Conservation (phyloP, 2,329 filamentous ascomycete species). For the Pseudogymnoascus sp. region DNA sequence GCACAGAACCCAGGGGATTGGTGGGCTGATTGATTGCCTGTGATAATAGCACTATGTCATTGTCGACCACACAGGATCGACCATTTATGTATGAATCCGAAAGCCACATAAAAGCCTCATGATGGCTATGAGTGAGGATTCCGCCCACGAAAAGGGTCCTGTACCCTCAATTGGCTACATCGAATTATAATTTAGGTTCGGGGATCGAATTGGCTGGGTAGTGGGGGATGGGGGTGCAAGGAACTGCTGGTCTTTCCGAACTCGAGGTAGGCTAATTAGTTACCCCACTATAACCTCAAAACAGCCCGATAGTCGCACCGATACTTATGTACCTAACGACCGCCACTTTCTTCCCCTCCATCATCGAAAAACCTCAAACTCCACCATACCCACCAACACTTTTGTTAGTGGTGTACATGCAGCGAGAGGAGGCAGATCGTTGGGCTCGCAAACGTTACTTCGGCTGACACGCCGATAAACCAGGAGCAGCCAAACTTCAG, state of each 20-base stretch:
- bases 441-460: constrained; percentile 39
- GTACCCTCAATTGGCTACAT: not conserved
- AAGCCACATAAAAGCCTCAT: not conserved
- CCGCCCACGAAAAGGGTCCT: not conserved
- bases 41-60: constrained; percentile 7
- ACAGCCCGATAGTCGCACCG: constrained; percentile 7
- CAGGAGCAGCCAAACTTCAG: constrained; percentile 20
- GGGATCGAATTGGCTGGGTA: not conserved
- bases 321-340: constrained; percentile 5
- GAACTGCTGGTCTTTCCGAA: not conserved
- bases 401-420: constrained; percentile 36
- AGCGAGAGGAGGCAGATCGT: constrained; percentile 42
- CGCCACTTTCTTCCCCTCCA: constrained; percentile 9
- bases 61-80: not conserved
- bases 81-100: constrained; percentile 3
- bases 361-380: constrained; percentile 8
- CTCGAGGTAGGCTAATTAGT: constrained; percentile 6
- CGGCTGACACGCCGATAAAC: constrained; percentile 27
- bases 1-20: not conserved
- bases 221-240: constrained; percentile 1
- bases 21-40: constrained; percentile 1
- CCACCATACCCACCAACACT: not conserved
- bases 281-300: constrained; percentile 5
- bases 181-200: not conserved
- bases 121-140: not conserved